These are phyloP conservation scores for Leptographium wingfieldii DNA, from an alignment of 2,329 filamentous ascomycete genomes.

Conservation along the genomic window DNA sequence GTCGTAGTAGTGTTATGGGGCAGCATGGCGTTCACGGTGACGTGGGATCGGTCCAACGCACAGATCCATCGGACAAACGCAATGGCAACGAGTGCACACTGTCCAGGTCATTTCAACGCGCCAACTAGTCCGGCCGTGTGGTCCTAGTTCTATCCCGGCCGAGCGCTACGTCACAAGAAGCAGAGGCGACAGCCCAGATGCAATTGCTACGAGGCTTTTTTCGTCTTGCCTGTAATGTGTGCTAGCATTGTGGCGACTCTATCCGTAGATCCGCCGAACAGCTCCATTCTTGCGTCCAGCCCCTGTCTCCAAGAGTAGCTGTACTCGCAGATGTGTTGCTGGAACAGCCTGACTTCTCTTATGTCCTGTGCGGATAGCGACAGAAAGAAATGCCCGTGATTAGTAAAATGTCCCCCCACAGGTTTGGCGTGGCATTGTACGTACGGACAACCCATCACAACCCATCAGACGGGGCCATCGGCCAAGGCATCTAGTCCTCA, in stretches of 20 bases:
- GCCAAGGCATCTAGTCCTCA: conserved; percentile 33
- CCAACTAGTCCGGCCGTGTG: too few relatives aligned
- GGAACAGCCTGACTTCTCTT: conserved; percentile 1
- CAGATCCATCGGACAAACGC: background rate
- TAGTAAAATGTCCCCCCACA: too few relatives aligned
- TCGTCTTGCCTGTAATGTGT: background rate
- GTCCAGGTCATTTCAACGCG: background rate
- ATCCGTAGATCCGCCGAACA: background rate
- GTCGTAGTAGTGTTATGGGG: background rate
- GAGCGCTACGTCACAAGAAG: too few relatives aligned
- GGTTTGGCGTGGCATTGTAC: too few relatives aligned
- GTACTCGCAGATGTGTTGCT: conserved; percentile 2
- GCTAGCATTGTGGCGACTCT: background rate
- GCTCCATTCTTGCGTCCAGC: background rate
- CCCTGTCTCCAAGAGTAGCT: conserved; percentile 2
- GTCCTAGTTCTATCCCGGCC: background rate
- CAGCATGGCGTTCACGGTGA: background rate
- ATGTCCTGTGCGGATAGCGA: background rate
- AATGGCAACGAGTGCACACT: background rate
- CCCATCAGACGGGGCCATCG: background rate
- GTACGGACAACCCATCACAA: too few relatives aligned
- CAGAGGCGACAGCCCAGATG: too few relatives aligned
- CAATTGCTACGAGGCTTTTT: background rate
- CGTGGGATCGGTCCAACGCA: background rate
- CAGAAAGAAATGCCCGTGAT: background rate